These are phyloP conservation scores for Epichloe baconii DNA, from an alignment of 2,329 filamentous ascomycete species.

Conservation along the genomic window DNA sequence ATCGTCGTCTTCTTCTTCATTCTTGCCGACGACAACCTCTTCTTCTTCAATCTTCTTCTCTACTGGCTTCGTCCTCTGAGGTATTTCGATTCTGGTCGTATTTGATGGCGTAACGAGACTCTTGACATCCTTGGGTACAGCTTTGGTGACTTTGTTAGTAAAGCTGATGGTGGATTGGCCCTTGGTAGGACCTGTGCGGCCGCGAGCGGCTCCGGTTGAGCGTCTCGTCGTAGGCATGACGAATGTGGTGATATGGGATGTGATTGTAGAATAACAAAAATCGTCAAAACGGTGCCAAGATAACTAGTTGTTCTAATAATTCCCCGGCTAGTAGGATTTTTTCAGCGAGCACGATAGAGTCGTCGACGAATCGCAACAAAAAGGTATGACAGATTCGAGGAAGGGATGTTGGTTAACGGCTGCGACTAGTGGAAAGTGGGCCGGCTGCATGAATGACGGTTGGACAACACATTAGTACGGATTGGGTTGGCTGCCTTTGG, in stretches of 20 bases:
- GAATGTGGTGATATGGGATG: neutral
- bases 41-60: slow-evolving; percentile 9
- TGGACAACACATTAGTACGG: neutral
- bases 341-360: no score
- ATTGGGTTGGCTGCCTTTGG: slow-evolving; percentile 22
- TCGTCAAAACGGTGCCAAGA: no score
- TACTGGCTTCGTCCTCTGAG: slow-evolving; percentile 10
- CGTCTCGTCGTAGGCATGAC: slow-evolving; percentile 38
- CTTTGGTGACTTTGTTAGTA: slow-evolving; percentile 43
- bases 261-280: neutral
- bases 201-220: slow-evolving; percentile 27
- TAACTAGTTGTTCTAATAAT: no score
- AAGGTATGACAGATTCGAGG: neutral
- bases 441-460: neutral
- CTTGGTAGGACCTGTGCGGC: slow-evolving; percentile 25
- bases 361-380: neutral
- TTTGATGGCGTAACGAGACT: slow-evolving; percentile 21
- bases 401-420: neutral
- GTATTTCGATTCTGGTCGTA: slow-evolving; percentile 21
- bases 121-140: slow-evolving; percentile 33
- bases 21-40: slow-evolving; percentile 12
- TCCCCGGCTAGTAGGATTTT: no score
- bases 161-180: slow-evolving; percentile 45
- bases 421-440: neutral
- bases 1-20: slow-evolving; percentile 14